Base-by-base conservation (phyloP, 768 basidiomycete genomes). In the Stropharia rugosoannulata region DNA sequence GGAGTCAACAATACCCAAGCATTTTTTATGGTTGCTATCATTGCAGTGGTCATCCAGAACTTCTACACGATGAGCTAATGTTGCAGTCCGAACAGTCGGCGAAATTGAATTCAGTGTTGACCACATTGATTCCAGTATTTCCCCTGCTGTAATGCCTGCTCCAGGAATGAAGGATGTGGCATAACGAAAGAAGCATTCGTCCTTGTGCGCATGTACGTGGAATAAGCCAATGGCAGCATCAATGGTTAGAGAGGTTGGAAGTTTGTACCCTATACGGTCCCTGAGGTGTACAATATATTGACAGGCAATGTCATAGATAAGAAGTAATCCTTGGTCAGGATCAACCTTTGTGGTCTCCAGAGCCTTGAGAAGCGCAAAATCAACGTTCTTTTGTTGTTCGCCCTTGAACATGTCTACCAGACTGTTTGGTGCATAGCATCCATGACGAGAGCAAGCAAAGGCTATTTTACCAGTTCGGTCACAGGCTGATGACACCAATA, bases 21-120 rank as follows among this genome's bases (percentile, higher is more conserved):
- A 22, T 42, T 68, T 67, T 44, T 64, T 68, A 32, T 61, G 63
- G 49, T 70, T 68, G 6, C 60, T 61, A 49, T 67, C 63, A 45
- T 44, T 54, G 35, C 65, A 65, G 42, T 68, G 64, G 55, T 68
- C 62, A 50, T 68, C 63, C 2, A 68, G 42, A 4, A 62, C 56
- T 45, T 70, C 62, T 2, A 49, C 51, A 3, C 59, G 42, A 35
- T 57, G 49, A 0, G 66, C 49, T 10, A 59, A 22, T 9, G 64
- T 62, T 25, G 62, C 61, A 0, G 55, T 63, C 6, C 51, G 40
- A 2, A 52, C 55, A 9, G 43, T 57, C 22, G 22, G 22, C 22
- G 22, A 22, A 22, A 22, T 22, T 22, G 22, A 22, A 22, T 22
- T 22, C 22, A 22, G 22, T 22, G 22, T 22, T 22, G 22, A 22